Evolutionary conservation across 192 early-diverging fungal species (phyloP).

Genomic region (Coemansia pectinata): DNA sequence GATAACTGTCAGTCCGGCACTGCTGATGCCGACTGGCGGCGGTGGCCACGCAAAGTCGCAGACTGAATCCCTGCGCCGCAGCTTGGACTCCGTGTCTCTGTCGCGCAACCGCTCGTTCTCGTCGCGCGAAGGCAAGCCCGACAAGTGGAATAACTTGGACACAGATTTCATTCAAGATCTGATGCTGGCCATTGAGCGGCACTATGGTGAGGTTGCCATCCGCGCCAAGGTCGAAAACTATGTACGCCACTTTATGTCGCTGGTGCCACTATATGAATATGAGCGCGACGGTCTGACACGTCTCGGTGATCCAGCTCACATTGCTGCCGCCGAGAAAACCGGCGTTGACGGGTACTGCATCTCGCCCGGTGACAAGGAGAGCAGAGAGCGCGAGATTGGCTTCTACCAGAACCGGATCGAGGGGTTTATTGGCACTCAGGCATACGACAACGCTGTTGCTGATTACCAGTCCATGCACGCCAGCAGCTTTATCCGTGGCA

Average conservation of each 20-base stretch:
- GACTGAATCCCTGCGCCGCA: conserved; percentile 46
- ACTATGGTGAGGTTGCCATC: conserved; percentile 84
- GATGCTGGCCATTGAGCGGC: conserved; percentile 76
- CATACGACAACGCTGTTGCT: conserved; percentile 67
- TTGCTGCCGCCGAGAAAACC: conserved; percentile 43
- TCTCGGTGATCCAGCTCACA: conserved; percentile 55
- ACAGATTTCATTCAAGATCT: conserved; percentile 60
- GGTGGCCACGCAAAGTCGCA: conserved; percentile 24
- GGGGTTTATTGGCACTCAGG: conserved; percentile 79
- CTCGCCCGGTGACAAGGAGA: conserved; percentile 72
- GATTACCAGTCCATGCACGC: conserved; percentile 64
- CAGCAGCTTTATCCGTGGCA: conserved; percentile 58
- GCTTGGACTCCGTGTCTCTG: conserved; percentile 51
- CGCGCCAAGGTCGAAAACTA: conserved; percentile 88
- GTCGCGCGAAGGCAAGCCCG: conserved; percentile 52
- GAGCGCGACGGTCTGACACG: conserved; percentile 63
- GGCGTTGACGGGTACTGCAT: conserved; percentile 54
- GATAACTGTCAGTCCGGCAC: conserved; percentile 85
- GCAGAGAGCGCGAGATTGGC: conserved; percentile 66
- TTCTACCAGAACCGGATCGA: conserved; percentile 79
- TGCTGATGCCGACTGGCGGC: conserved; percentile 36
- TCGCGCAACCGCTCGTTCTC: conserved; percentile 53
- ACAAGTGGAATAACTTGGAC: conserved; percentile 56
- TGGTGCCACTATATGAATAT: conserved; percentile 76
- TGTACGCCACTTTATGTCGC: conserved; percentile 78